These are phyloP conservation scores for Gossypium anomalum DNA, from an alignment of 345 rosid genomes.

Conservation along the genomic window DNA sequence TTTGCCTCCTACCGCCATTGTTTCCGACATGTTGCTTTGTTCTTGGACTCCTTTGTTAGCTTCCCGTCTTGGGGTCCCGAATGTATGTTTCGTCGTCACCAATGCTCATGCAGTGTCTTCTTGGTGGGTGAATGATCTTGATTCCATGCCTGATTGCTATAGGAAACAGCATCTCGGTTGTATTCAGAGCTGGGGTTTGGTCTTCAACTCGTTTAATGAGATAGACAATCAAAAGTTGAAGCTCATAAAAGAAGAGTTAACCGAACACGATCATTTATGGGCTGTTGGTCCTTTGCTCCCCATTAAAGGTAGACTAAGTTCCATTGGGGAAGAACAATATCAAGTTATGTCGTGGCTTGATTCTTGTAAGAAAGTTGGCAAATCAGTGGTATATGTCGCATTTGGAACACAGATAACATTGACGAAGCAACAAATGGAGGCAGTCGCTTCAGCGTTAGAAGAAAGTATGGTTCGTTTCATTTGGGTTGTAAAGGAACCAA, in stretches of 20 bases:
- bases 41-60: constrained; percentile 36
- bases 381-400: constrained; percentile 54
- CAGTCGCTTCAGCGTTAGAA: constrained; percentile 41
- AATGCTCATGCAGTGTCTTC: constrained; percentile 4
- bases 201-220: constrained; percentile 42
- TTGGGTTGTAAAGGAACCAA: constrained; percentile 37
- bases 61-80: constrained; percentile 23
- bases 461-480: constrained; percentile 44
- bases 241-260: constrained; percentile 18
- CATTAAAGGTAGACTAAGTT: constrained; percentile 33
- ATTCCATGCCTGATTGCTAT: not conserved
- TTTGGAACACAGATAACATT: constrained; percentile 57
- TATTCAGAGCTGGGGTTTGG: not conserved
- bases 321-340: constrained; percentile 7
- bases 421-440: constrained; percentile 37
- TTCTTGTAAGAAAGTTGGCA: constrained; percentile 22
- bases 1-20: constrained; percentile 49
- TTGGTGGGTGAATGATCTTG: not conserved
- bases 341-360: constrained; percentile 56
- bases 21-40: constrained; percentile 56
- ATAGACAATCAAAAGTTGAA: constrained; percentile 40
- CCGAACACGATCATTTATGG: constrained; percentile 26
- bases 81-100: not conserved
- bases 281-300: constrained; percentile 55
- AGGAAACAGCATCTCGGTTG: not conserved